Evolutionary conservation across 495 filamentous ascomycete genomes (phyloP).

Genomic region (Cenococcum geophilum): DNA sequence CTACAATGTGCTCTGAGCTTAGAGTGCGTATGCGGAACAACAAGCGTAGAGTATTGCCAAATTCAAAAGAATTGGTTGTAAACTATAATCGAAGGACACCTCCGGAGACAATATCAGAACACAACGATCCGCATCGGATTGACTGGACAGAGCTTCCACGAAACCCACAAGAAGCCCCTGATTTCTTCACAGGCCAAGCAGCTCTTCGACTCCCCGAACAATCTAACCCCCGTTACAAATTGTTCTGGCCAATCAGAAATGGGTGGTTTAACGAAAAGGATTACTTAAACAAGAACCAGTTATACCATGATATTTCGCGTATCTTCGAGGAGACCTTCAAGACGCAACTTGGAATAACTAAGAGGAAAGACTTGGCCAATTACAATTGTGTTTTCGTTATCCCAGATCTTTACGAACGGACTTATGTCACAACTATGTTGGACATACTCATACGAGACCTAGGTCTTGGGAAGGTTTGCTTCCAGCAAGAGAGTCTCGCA

Average conservation of each 20-base stretch:
- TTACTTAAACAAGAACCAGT: constrained; percentile 65
- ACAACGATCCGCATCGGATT: constrained; percentile 86
- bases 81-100: constrained; percentile 81
- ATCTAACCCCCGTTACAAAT: constrained; percentile 82
- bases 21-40: constrained; percentile 85
- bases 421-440: constrained; percentile 75
- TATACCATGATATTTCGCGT: constrained; percentile 78
- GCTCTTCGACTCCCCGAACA: constrained; percentile 81
- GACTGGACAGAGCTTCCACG: constrained; percentile 87
- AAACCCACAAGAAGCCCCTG: constrained; percentile 53
- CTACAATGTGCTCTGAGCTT: constrained; percentile 74
- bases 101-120: constrained; percentile 79
- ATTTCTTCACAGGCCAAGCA: constrained; percentile 71
- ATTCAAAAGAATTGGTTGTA: constrained; percentile 87
- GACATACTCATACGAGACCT: constrained; percentile 84
- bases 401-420: constrained; percentile 91
- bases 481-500: constrained; percentile 91
- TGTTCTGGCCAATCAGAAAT: constrained; percentile 84
- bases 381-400: constrained; percentile 94
- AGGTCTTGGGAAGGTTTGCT: constrained; percentile 77
- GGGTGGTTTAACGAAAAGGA: constrained; percentile 88
- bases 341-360: constrained; percentile 68
- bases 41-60: constrained; percentile 87
- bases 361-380: constrained; percentile 73
- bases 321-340: constrained; percentile 83